These are phyloP conservation scores for Boletus huronensis DNA, from an alignment of 768 basidiomycete genomes.

Conservation along the genomic window DNA sequence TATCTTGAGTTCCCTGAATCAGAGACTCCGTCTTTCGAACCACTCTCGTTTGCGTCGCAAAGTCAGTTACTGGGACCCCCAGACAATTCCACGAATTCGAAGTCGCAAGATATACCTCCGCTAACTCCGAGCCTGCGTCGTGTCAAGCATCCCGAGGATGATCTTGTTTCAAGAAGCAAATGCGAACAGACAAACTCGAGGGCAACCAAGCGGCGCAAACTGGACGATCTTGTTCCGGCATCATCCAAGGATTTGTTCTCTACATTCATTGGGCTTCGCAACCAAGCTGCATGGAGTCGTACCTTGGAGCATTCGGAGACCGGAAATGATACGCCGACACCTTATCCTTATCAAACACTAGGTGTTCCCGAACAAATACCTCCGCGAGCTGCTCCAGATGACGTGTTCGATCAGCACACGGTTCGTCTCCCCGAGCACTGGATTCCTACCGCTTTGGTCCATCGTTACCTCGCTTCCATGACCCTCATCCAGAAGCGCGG, in stretches of 20 bases:
- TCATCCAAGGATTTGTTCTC: constrained; percentile 27
- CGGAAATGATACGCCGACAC: constrained; percentile 9
- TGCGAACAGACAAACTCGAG: background rate
- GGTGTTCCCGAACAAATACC: constrained; percentile 12
- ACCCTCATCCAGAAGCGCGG: constrained; percentile 64
- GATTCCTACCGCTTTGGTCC: constrained; percentile 34
- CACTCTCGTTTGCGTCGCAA: constrained; percentile 26
- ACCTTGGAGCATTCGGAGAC: constrained; percentile 9
- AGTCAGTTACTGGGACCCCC: constrained; percentile 5
- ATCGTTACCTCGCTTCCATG: constrained; percentile 70
- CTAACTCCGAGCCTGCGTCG: constrained; percentile 1
- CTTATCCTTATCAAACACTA: constrained; percentile 5
- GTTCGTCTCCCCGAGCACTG: constrained; percentile 38
- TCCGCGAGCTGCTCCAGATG: constrained; percentile 35
- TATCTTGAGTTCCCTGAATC: constrained; percentile 24
- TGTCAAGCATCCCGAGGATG: background rate
- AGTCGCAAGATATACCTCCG: constrained; percentile 1
- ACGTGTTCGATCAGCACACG: constrained; percentile 43
- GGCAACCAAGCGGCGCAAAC: constrained; percentile 22
- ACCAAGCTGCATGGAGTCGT: constrained; percentile 8
- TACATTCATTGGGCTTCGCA: constrained; percentile 26
- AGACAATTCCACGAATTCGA: background rate
- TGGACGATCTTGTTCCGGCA: constrained; percentile 22
- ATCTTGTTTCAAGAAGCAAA: background rate
- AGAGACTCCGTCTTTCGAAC: constrained; percentile 19